These are phyloP conservation scores for Termitomyces sp. DNA, from an alignment of 1,284 basidiomycete genomes.

Conservation along the genomic window DNA sequence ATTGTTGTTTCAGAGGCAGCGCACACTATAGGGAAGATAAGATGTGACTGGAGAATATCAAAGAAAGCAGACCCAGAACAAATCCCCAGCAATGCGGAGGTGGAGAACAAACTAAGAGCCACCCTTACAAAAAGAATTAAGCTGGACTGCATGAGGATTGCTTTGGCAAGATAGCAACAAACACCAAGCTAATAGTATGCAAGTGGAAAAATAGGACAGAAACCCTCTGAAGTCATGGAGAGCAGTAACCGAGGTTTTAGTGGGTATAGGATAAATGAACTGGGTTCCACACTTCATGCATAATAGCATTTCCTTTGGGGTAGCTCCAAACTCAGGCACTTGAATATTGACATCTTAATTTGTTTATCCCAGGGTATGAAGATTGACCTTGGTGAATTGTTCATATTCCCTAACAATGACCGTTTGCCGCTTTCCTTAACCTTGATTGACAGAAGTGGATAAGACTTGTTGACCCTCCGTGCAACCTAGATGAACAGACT, in stretches of 20 bases:
- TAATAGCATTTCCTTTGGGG: too few species aligned
- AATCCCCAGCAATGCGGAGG: neutral
- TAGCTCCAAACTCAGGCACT: too few species aligned
- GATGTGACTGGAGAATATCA: neutral
- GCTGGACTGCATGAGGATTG: neutral
- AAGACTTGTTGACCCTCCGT: conserved; percentile 97
- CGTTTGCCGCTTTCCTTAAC: conserved; percentile 99
- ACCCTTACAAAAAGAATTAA: neutral
- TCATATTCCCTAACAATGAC: conserved; percentile 92
- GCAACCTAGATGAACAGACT: conserved; percentile 94
- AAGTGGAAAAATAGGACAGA: neutral
- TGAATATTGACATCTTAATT: too few species aligned
- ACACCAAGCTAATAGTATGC: neutral
- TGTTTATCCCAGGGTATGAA: too few species aligned
- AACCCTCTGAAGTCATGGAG: neutral
- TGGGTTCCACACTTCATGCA: too few species aligned
- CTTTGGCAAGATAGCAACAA: neutral
- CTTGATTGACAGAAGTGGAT: conserved; percentile 90
- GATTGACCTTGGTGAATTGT: too few species aligned
- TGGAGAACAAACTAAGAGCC: neutral
- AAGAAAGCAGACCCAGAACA: neutral
- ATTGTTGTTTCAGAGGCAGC: neutral
- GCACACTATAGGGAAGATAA: neutral
- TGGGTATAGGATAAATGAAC: neutral
- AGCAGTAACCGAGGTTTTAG: neutral